Base-by-base conservation (phyloP, 805 yeast species). In the Metschnikowia anglica region DNA sequence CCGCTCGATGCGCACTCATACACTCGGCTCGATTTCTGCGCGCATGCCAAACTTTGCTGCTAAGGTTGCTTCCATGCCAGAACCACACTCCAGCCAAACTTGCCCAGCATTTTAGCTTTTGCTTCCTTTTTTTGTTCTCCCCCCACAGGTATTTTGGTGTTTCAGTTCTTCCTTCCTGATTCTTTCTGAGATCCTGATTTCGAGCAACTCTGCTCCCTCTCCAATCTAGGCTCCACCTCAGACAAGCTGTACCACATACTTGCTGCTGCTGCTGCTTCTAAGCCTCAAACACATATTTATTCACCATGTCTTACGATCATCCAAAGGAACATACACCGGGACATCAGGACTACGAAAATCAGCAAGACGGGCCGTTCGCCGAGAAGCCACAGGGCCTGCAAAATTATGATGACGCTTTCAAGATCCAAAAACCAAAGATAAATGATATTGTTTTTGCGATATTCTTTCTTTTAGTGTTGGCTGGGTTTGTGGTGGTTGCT, bases 371-470 rank as follows among this genome's bases (percentile, higher is more conserved):
- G 18, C 51, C 48, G 6, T 55, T 52, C 36, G 41, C 47, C 11
- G 72, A 66, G 34, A 62, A 65, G 37, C 75, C 75, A 1, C 42
- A 49, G 21, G 58, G 56, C 15, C 57, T 66, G n/a, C 53, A 58
- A 17, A 50, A 64, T 25, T 88, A 81, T 58, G 86, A 81, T 24
- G 80, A 86, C 36, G 76, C 83, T 1, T 88, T 88, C 62, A 77
- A 80, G 48, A 72, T 86, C 21, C 76, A 73, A 24, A 65, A 65
- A 41, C 88, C 89, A 1, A 76, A 66, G 45, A 78, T 72, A 65
- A 81, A 88, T 55, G 96, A 88, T 61, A 76, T 82, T 75, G 79
- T 83, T 0, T 84, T 85, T 58, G 74, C 86, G 0, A 48, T 84
- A 7, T 72, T 87, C 41, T 63, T 72, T 41, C 52, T 65, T 13